Base-by-base conservation (phyloP, 116 monocot genomes). In the Papilionanthe hybrid region DNA sequence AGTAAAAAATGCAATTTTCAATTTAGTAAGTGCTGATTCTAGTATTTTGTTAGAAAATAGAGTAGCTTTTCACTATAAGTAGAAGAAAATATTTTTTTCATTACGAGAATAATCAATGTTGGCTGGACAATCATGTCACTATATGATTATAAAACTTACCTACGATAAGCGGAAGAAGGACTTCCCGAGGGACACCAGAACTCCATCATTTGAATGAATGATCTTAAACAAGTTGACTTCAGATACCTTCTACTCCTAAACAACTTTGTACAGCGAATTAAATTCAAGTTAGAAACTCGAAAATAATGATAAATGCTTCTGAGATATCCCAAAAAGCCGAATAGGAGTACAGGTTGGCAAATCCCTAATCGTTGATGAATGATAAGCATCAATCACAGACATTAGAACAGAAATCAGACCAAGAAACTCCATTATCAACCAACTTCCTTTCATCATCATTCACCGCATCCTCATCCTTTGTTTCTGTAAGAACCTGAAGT, bases 401-500 rank as follows among this genome's bases (percentile, higher is more conserved):
- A 73, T 44, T 73, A 22, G 69, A 5, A 43, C 44, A 42, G 44
- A 77, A 76, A 65, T 45, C 50, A 25, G 55, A 77, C 77, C 71
- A 55, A 77, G 66, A 4, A 12, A 25, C 32, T 55, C 77, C 55
- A 74, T 0, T 25, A 15, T 80, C 74, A 45, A 82, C 30, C 12
- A 74, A 25, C 77, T 82, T 28, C 53, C 53, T 20, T 74, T 60
- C 74, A 75, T 53, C 43, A 43, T 41, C 58, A 42, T 77, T 43
- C 27, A 23, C 56, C 23, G n/a, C 27, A 11, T 57, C 78, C 53
- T 82, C 77, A 41, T 82, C 82, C 79, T 79, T 79, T 30, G 58
- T 76, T 53, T 88, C 88, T 55, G 91, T 83, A 28, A 88, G 82
- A 66, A 88, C 86, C 79, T 91, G 88, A 84, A 96, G 90, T 75